A percentile compares a stretch with the other conserved stretches of the same genome.
These are phyloP conservation scores for Leccinum incarnatum DNA, from an alignment of 768 basidiomycete species.

Conservation along the genomic window DNA sequence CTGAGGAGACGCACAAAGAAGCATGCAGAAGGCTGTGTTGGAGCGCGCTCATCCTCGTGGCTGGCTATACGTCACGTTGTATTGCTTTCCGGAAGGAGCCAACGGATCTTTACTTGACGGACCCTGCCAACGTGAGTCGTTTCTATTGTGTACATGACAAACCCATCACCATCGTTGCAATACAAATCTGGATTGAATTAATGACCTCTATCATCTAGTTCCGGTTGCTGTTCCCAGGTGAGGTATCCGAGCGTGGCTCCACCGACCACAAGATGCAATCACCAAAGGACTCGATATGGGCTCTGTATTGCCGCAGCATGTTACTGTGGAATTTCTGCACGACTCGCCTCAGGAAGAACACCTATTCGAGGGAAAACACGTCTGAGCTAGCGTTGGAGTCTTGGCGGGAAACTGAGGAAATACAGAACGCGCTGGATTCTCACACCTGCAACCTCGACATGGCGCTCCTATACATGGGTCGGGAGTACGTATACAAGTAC, in stretches of 20 bases:
- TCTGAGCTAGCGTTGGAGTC: constrained; percentile 59
- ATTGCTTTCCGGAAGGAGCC: constrained; percentile 61
- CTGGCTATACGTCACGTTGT: constrained; percentile 66
- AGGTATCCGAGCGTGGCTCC: constrained; percentile 53
- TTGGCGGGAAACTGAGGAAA: constrained; percentile 62
- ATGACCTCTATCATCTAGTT: constrained; percentile 16
- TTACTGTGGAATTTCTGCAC: constrained; percentile 72
- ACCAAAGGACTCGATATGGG: constrained; percentile 79
- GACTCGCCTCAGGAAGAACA: constrained; percentile 46
- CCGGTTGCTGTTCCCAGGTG: constrained; percentile 71
- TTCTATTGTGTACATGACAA: neutral
- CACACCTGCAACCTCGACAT: constrained; percentile 74
- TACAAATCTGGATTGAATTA: constrained; percentile 7
- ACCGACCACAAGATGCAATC: constrained; percentile 45
- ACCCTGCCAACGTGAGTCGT: constrained; percentile 61
- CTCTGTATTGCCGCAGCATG: constrained; percentile 78
- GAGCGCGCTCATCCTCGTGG: constrained; percentile 67
- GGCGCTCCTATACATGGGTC: constrained; percentile 59
- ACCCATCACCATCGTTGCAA: constrained; percentile 8
- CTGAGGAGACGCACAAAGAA: constrained; percentile 57
- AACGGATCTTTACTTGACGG: constrained; percentile 55
- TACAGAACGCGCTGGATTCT: constrained; percentile 64
- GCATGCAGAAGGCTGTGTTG: constrained; percentile 76
- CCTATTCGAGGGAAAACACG: constrained; percentile 47
- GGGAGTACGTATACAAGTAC: constrained; percentile 75